Evolutionary conservation across 257 asterid species (phyloP).

Genomic region (Ehretia macrophylla): DNA sequence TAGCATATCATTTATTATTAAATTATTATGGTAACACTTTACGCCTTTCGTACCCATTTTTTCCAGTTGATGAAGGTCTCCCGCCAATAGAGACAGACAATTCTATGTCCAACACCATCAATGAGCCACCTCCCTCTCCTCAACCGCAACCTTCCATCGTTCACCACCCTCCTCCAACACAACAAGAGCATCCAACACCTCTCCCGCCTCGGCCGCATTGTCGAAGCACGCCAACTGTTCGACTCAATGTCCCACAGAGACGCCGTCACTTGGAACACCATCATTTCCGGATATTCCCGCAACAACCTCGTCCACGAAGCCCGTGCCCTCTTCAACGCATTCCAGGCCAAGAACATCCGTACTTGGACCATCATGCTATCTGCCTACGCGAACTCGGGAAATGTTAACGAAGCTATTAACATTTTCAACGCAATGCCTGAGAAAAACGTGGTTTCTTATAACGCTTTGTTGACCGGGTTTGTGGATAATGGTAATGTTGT

Average conservation of each 20-base stretch:
- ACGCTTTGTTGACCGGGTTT: no score
- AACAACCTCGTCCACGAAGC: constrained; percentile 16
- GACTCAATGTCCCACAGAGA: constrained; percentile 22
- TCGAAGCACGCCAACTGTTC: constrained; percentile 17
- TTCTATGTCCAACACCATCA: no score
- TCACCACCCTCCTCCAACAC: constrained; percentile 6
- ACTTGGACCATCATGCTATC: constrained; percentile 20
- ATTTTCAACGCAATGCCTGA: constrained; percentile 20
- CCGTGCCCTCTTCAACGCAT: constrained; percentile 12
- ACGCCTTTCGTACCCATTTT: no score
- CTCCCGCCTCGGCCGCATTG: neutral
- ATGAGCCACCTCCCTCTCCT: neutral
- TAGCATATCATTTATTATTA: no score
- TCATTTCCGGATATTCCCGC: constrained; percentile 16
- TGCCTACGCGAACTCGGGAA: constrained; percentile 20
- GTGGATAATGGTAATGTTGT: constrained; percentile 13
- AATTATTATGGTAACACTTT: no score
- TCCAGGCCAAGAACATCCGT: constrained; percentile 13
- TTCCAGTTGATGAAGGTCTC: no score
- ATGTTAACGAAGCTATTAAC: constrained; percentile 7
- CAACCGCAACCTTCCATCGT: constrained; percentile 1
- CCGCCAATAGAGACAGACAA: no score
- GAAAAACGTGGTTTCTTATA: neutral
- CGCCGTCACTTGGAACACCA: constrained; percentile 21
- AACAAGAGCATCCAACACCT: constrained; percentile 8